Evolutionary conservation across 768 basidiomycete genomes (phyloP), one percentile per base, ranked within the genome.

Genomic region (Termitomyces sp.): DNA sequence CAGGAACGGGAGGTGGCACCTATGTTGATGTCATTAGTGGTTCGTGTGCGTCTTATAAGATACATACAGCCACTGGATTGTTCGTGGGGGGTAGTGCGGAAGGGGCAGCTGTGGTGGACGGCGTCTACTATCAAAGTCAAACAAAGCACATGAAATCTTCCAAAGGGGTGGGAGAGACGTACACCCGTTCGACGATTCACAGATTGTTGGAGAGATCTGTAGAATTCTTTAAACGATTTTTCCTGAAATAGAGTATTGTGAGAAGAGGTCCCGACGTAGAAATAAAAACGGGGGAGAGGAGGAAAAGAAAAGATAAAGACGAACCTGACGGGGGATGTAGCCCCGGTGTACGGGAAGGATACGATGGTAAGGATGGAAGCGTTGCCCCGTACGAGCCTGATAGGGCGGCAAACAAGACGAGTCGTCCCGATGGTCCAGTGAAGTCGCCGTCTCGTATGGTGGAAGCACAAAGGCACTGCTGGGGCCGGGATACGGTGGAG

Each of bases 331-430:
- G 15, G 50, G 58, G 4, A 59, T 60, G 31, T 60, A 59, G 4
- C 32, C 29, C 2, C 52, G 34, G 8, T 54, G 59, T 1, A 60
- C 52, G 6, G 59, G 60, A 8, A 51, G 57, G 36, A 59, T 38
- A 5, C 60, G 57, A 47, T 38, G 50, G n/a, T 67, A 67, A 0
- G 66, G 62, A 17, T 64, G 65, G 31, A 32, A 66, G 1, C 65
- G 60, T 11, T 54, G 40, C 1, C 60, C 58, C 5, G 62, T 57
- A 5, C 66, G 60, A 9, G 46, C 40, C 31, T 57, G 59, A 15
- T 67, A 67, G 0, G 62, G 45, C 1, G 66, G 65, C 6, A 67
- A 52, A 11, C 66, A 56, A 6, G 45, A 62, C 5, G 64, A 60
- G 47, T 67, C 65, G 5, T 37, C 58, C 43, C 59, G 60, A 31